These are phyloP conservation scores for Penicillium manginii DNA, from an alignment of 495 filamentous ascomycete genomes.

Conservation along the genomic window DNA sequence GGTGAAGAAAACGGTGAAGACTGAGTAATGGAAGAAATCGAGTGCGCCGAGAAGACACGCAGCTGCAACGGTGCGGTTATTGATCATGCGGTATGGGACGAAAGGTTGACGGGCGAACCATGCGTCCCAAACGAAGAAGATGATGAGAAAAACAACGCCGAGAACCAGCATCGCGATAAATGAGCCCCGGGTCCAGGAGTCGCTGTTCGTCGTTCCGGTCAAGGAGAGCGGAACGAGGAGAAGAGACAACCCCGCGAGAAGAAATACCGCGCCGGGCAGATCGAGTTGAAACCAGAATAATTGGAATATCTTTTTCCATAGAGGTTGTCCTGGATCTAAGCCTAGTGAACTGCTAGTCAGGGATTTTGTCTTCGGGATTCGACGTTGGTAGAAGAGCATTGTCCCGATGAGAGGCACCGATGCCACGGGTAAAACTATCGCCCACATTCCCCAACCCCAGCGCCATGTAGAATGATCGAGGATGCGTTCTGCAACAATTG, in stretches of 20 bases:
- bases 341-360: not conserved
- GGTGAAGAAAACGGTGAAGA: slow-evolving; percentile 31
- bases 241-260: slow-evolving; percentile 27
- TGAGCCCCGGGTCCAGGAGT: slow-evolving; percentile 61
- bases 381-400: slow-evolving; percentile 29
- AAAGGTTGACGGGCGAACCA: slow-evolving; percentile 70
- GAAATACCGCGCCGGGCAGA: slow-evolving; percentile 22
- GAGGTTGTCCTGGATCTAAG: slow-evolving; percentile 7
- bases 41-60: slow-evolving; percentile 30
- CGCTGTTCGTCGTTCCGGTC: slow-evolving; percentile 25
- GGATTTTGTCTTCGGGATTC: slow-evolving; percentile 6
- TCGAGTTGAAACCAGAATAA: slow-evolving; percentile 29
- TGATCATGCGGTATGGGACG: slow-evolving; percentile 68
- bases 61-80: slow-evolving; percentile 61
- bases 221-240: slow-evolving; percentile 28
- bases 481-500: slow-evolving; percentile 25
- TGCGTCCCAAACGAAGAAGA: slow-evolving; percentile 60
- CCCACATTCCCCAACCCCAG: slow-evolving; percentile 37
- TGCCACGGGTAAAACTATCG: slow-evolving; percentile 25
- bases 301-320: slow-evolving; percentile 20
- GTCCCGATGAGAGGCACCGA: slow-evolving; percentile 25
- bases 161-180: slow-evolving; percentile 70
- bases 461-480: slow-evolving; percentile 27
- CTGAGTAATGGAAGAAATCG: slow-evolving; percentile 32
- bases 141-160: slow-evolving; percentile 59